A percentile compares a stretch with the other conserved stretches of the same genome.
Evolutionary conservation across 2,329 filamentous ascomycete genomes (phyloP).

Genomic region (Aureobasidium zeae): DNA sequence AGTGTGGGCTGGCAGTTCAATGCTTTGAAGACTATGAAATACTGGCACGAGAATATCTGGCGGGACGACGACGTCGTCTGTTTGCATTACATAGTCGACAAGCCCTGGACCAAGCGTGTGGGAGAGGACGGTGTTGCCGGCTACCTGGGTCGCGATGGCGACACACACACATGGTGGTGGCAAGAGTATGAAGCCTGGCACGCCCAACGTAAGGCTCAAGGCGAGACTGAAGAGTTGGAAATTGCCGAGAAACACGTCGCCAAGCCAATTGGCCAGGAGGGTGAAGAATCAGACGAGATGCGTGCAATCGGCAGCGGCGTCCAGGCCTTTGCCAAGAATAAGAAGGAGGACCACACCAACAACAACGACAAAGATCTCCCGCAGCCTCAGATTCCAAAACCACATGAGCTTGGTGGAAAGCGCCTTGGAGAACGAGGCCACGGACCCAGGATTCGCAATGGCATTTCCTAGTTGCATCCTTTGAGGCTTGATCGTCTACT

Average conservation of each 20-base stretch:
- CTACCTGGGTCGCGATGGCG: conserved; percentile 43
- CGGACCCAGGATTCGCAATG: conserved; percentile 16
- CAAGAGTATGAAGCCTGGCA: conserved; percentile 36
- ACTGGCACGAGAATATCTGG: conserved; percentile 46
- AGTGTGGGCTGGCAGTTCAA: conserved; percentile 43
- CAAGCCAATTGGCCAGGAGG: conserved; percentile 19
- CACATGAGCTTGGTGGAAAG: conserved; percentile 10
- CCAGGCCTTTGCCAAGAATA: conserved; percentile 25
- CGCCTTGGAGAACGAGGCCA: conserved; percentile 17
- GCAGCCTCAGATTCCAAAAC: conserved; percentile 3
- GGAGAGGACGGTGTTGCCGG: conserved; percentile 37
- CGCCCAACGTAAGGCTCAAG: conserved; percentile 20
- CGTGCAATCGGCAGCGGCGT: conserved; percentile 24
- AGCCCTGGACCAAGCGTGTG: conserved; percentile 43
- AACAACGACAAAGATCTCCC: neutral
- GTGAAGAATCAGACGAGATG: conserved; percentile 23
- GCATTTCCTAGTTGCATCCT: conserved; percentile 12
- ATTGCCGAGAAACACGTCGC: conserved; percentile 20
- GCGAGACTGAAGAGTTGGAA: conserved; percentile 33
- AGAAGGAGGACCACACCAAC: conserved; percentile 14
- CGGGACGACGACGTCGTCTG: conserved; percentile 39
- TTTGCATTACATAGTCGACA: conserved; percentile 48
- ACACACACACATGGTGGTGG: conserved; percentile 48
- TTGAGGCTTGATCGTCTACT: too few relatives aligned
- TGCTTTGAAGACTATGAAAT: conserved; percentile 46